A percentile compares a stretch with the other conserved stretches of the same genome.
Conservation (phyloP, 116 monocot species). For the Iris pallida region DNA sequence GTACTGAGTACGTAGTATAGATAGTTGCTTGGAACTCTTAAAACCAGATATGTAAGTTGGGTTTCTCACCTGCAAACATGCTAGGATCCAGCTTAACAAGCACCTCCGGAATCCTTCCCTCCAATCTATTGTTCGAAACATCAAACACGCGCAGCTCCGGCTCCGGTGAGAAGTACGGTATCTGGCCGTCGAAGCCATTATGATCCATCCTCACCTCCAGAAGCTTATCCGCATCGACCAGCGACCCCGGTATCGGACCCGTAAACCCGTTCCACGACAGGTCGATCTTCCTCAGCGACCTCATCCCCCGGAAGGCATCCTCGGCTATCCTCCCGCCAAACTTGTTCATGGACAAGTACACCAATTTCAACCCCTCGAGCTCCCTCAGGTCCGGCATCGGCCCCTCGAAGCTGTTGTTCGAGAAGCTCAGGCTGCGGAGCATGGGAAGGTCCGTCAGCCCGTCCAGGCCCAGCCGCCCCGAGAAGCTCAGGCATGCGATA, state of each 20-base stretch:
- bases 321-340: constrained; percentile 51
- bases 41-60: too few relatives aligned
- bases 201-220: constrained; percentile 39
- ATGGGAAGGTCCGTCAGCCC: constrained; percentile 15
- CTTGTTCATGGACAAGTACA: constrained; percentile 48
- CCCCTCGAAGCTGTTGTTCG: constrained; percentile 38
- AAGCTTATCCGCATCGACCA: constrained; percentile 21
- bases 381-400: constrained; percentile 29
- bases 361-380: constrained; percentile 32
- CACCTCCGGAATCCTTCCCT: constrained; percentile 47
- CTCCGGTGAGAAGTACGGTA: constrained; percentile 42
- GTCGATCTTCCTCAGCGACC: constrained; percentile 34
- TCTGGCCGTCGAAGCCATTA: constrained; percentile 48
- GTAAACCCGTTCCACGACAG: constrained; percentile 41
- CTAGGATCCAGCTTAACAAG: constrained; percentile 30
- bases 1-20: too few relatives aligned
- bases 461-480: constrained; percentile 8
- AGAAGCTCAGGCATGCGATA: constrained; percentile 5
- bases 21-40: too few relatives aligned
- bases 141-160: constrained; percentile 21
- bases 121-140: constrained; percentile 49
- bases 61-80: constrained; percentile 57
- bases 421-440: constrained; percentile 48
- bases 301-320: constrained; percentile 45
- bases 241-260: constrained; percentile 54